Evolutionary conservation across 2,329 filamentous ascomycete species (phyloP).

Genomic region (Coniella lustricola): DNA sequence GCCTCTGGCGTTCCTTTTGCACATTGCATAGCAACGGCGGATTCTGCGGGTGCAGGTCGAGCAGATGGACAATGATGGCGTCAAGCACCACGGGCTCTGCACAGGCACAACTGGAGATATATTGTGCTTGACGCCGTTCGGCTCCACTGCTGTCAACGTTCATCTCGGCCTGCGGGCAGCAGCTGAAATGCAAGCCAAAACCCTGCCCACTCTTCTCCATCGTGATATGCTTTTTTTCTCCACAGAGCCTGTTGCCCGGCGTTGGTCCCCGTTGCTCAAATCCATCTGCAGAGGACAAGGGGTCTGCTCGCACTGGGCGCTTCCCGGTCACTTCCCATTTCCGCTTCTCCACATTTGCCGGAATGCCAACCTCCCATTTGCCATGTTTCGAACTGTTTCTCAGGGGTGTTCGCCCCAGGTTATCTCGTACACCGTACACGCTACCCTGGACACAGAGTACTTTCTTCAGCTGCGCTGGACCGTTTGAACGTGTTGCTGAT

Average conservation of each 20-base stretch:
- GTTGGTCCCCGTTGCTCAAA: constrained; percentile 14
- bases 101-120: background rate
- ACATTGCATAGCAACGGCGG: no score
- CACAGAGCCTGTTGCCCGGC: constrained; percentile 16
- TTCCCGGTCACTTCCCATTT: constrained; percentile 19
- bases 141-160: constrained; percentile 3
- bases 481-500: constrained; percentile 1
- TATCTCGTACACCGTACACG: background rate
- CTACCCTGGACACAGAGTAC: constrained; percentile 8
- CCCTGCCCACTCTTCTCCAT: constrained; percentile 15
- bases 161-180: constrained; percentile 8
- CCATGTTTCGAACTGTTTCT: constrained; percentile 6
- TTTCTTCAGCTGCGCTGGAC: no score
- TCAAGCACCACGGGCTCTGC: no score
- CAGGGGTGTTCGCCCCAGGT: constrained; percentile 8
- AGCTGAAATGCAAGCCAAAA: constrained; percentile 12
- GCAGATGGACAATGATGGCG: no score
- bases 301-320: constrained; percentile 21
- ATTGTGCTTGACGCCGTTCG: background rate
- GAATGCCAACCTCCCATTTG: constrained; percentile 11
- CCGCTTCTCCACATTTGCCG: constrained; percentile 12
- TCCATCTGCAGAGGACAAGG: constrained; percentile 13
- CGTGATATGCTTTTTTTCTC: constrained; percentile 12
- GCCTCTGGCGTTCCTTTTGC: no score
- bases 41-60: no score